Base-by-base conservation (phyloP, 129 eudicot species). In the Erigeron canadensis region DNA sequence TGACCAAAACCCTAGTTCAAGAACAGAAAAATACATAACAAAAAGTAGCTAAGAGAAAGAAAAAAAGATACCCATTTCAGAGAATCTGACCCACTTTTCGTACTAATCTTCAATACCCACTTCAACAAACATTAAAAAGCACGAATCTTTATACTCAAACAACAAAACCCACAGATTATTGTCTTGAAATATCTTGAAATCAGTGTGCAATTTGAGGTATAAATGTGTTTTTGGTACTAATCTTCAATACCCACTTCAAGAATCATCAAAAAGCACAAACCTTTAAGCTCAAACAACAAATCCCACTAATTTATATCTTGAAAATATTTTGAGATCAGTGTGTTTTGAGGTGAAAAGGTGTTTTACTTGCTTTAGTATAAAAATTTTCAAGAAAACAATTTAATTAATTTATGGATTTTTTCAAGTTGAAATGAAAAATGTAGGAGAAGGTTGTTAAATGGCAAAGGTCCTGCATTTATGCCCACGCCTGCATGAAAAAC, bases 401-500 rank as follows among this genome's bases (percentile, higher is more conserved):
- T 28, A 28, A 1, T 28, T 28, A 28, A 28, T 28, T 28, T 28
- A 63, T 62, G 64, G 69, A 10, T 48, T 37, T 80, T 22, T 53
- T 53, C 6, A 5, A 5, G 16, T 53, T 17, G 77, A 76, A 81
- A 56, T 70, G 70, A 78, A 72, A 78, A 81, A 37, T 73, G 77
- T 56, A 81, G 81, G 80, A 78, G 81, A 77, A 45, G 72, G 23
- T 71, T 72, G 67, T 12, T 13, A 41, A 63, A 78, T 71, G 82
- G 78, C 83, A 84, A 84, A 80, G 88, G 71, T 75, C 80, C 83
- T 88, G 90, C 84, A 86, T 88, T 80, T 84, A 86, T 82, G 85
- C 90, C 88, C 93, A 88, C 97, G 93, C 97, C 86, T 84, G 90
- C 93, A 88, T 91, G 42, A 84, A 86, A 88, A 84, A 82, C 69